A percentile compares a stretch with the other conserved stretches of the same genome.
phyloP scores from a whole-genome alignment of 2,329 filamentous ascomycete species.

The Aureobasidium sp. region DNA sequence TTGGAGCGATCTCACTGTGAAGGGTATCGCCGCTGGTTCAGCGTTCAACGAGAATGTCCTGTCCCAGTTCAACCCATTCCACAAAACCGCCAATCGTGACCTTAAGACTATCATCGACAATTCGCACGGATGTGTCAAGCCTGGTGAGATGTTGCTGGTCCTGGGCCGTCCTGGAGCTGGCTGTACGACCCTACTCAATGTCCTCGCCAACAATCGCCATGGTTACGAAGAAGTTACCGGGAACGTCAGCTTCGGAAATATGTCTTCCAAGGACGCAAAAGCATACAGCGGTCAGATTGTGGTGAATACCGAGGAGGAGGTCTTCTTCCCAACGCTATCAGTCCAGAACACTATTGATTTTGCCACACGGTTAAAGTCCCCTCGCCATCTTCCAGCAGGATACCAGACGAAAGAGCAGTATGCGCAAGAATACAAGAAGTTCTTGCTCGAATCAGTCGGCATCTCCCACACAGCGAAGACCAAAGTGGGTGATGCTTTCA shows the following conservation, averaged over 20 bases:
- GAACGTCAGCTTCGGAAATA: slow-evolving; percentile 51
- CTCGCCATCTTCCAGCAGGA: slow-evolving; percentile 67
- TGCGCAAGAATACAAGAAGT: slow-evolving; percentile 66
- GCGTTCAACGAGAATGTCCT: neutral
- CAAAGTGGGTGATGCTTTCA: slow-evolving; percentile 72
- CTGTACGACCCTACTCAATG: slow-evolving; percentile 69
- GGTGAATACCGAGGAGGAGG: slow-evolving; percentile 80
- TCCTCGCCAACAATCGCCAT: slow-evolving; percentile 60
- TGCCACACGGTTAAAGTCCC: slow-evolving; percentile 75
- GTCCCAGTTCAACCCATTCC: neutral
- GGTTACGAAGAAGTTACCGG: slow-evolving; percentile 59
- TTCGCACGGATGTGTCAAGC: slow-evolving; percentile 35
- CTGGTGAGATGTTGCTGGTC: slow-evolving; percentile 65
- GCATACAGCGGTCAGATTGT: slow-evolving; percentile 73
- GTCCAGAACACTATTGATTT: slow-evolving; percentile 83
- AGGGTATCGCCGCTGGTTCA: neutral
- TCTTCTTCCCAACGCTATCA: slow-evolving; percentile 76
- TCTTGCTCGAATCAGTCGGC: slow-evolving; percentile 84
- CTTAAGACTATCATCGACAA: neutral
- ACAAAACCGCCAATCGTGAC: neutral
- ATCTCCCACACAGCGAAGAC: slow-evolving; percentile 84
- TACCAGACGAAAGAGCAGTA: slow-evolving; percentile 43
- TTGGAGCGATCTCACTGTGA: neutral
- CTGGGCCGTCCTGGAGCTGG: slow-evolving; percentile 66
- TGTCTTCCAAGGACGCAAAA: slow-evolving; percentile 29